Base-by-base conservation (phyloP, 371 early-diverging fungal genomes). In the Thermomucor indicae-seudaticae region DNA sequence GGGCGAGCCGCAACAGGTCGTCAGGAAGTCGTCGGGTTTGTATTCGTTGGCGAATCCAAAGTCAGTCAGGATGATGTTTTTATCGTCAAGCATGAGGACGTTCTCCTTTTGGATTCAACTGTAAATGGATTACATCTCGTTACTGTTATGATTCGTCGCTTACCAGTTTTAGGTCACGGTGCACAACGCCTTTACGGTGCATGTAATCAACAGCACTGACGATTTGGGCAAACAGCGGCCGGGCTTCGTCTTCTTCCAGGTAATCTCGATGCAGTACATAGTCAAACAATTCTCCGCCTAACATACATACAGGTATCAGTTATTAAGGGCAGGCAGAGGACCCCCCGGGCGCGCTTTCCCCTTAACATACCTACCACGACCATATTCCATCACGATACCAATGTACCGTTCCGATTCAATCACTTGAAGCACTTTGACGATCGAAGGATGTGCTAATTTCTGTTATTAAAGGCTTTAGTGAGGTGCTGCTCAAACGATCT, bases 11-110 rank as follows among this genome's bases (percentile, higher is more conserved):
- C 97, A 96, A 19, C 86, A 87, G 0, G 95, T 93, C 4, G 83
- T 74, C 79, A 93, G 80, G 38, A 94, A 70, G 40, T 86, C 85
- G 40, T 69, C 72, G 27, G 60, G 65, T 37, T 80, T 72, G 57
- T 85, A 90, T 58, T 89, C 83, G 67, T 97, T 98, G 19, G 95
- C 94, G 58, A 99, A 93, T 14, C 99, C 99, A 84, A 98, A 98
- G 61, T 98, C 99, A 7, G 94, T 95, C 55, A 99, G 88, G 55
- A 92, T 89, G 24, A 96, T 85, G 67, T 89, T 86, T 38, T 86
- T 74, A 55, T 90, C 70, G 37, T 78, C 78, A 69, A 93, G 91
- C 49, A 92, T 72, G 41, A 93, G 64, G 43, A 93, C 60, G 60
- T 93, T 95, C 70, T 95, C 95, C 87, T 86, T 28, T 45, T 7